These are phyloP conservation scores for Podospora anserina DNA, from an alignment of 495 filamentous ascomycete genomes.

Conservation along the genomic window DNA sequence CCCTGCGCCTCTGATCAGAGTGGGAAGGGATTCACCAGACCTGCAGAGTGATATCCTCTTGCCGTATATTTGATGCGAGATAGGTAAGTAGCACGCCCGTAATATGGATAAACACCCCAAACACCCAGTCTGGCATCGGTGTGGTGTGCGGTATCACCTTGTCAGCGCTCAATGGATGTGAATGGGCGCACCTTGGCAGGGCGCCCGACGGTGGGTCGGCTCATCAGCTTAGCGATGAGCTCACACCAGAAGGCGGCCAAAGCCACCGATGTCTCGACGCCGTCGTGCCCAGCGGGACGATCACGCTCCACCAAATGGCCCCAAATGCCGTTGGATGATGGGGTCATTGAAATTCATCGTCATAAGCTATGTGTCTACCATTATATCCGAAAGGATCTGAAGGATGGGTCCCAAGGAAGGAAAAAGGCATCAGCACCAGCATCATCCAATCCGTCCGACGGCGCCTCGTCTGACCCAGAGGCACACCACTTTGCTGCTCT, in stretches of 20 bases:
- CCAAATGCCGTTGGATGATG: background rate
- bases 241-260: slow-evolving; percentile 13
- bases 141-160: background rate
- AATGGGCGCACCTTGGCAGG: slow-evolving; percentile 4
- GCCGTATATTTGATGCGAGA: slow-evolving; percentile 8
- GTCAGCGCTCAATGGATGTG: background rate
- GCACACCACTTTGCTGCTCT: background rate
- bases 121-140: background rate
- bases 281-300: background rate
- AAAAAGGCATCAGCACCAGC: background rate
- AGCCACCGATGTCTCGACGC: slow-evolving; percentile 9
- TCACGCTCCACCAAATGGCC: background rate
- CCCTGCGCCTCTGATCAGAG: background rate
- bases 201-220: background rate
- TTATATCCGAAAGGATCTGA: background rate
- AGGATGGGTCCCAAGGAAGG: background rate
- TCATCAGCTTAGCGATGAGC: background rate
- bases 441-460: background rate
- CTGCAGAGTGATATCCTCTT: background rate
- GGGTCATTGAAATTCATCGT: background rate
- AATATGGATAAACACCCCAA: slow-evolving; percentile 9
- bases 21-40: background rate
- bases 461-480: background rate
- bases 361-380: background rate
- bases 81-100: background rate